Evolutionary conservation across 371 early-diverging fungal genomes (phyloP), one percentile per base, ranked within the genome.

Genomic region (Vairimorpha ceranae): DNA sequence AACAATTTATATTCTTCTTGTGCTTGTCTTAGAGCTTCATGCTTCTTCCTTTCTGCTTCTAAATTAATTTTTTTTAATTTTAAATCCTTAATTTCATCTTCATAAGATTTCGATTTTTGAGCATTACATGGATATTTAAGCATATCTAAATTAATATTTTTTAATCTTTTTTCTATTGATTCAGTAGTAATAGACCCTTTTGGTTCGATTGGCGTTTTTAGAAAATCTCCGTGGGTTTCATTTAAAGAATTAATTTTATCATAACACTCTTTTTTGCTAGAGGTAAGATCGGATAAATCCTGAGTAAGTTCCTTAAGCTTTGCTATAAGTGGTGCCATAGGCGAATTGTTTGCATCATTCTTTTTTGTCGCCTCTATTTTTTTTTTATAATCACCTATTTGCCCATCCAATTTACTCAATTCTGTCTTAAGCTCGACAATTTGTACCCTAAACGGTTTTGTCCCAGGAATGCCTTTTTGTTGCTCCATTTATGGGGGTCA

Each of bases 41-140:
- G 30, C 36, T 71, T 79, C 32, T 75, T 66, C 46, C 75, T 43
- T 27, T 72, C 15, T 21, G 41, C 45, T 30, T 72, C 72, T 12
- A 79, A 54, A 17, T 72, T 76, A n/a, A 32, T 63, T 58, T 74
- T 80, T 65, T 76, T 68, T 3, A 29, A 25, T 30, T 65, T 72
- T 35, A 80, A 65, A 23, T 69, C 43, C 15, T 41, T 35, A 12
- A 80, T 61, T 41, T 75, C 75, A 15, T 51, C 38, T 51, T 75
- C 77, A 64, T 74, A 74, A 21, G 32, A 32, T 65, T 74, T 80
- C 33, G 79, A 79, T n/a, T 70, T 68, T 32, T 74, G 66, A 6
- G 52, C 25, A 32, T 46, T 36, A 17, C 30, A 33, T n/a, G 65
- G 64, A n/a, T 25, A 51, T 36, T 35, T 41, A 21, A 80, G 67